Evolutionary conservation across 2,329 filamentous ascomycete genomes (phyloP), one percentile per base, ranked within the genome.

Genomic region (Alternaria gaisen): DNA sequence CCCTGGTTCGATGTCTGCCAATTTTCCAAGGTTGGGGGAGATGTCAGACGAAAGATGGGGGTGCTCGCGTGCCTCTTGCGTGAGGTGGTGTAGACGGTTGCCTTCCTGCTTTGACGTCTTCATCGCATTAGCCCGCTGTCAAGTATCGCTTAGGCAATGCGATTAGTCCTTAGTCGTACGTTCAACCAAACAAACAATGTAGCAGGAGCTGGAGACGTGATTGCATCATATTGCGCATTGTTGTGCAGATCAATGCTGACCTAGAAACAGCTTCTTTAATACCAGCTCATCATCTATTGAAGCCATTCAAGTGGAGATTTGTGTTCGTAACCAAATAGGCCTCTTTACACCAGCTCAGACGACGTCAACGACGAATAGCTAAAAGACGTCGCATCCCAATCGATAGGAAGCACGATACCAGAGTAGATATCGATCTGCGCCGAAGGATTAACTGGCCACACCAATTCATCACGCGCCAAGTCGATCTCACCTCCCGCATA

Each of bases 351-450:
- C 24, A 64, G 28, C 38, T 44, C 58, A 26, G 69, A 61, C 12
- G 51, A 61, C 36, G 48, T 61, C 26, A 59, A 62, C 36, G 65
- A 67, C 4, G 64, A 41, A 18, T 68, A 65, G 16, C 59, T 42
- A 36, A 67, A 55, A 34, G 59, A 48, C 3, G 53, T 50, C 5
- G 66, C 53, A 28, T 66, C 63, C 69, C 70, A 76, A 50, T 65
- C 42, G 63, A 53, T 12, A 71, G 73, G 32, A 73, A 56, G 9
- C 11, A 65, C 69, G 28, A 77, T 61, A 18, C 73, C 74, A 22
- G 69, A 71, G 36, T 72, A 78, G 32, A 78, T 77, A 41, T 78
- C 73, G 34, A 77, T 71, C 28, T 71, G 59, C n/a, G 69, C 63
- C 1, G 68, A 67, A 8, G 74, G 69, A 63, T 74, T 51, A 8